Percentiles rank a stretch among this genome's conserved stretches.
Conservation (phyloP, 805 yeast genomes). For the Nematodospora valgi region DNA sequence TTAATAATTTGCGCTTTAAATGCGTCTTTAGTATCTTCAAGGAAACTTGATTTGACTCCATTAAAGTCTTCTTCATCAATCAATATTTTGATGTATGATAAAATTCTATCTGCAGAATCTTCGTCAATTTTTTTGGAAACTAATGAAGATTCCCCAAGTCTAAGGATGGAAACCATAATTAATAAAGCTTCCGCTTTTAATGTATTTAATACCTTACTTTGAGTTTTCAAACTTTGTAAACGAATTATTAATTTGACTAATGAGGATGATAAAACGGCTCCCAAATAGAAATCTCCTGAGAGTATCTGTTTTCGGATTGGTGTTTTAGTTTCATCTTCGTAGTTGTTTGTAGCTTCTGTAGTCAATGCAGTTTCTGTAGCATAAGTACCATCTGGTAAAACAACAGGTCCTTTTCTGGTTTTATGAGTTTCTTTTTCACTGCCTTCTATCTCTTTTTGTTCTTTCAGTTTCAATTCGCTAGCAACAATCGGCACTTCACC, state of each 20-base stretch:
- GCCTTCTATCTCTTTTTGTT: conserved; percentile 31
- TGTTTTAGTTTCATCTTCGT: conserved; percentile 45
- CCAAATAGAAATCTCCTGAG: conserved; percentile 87
- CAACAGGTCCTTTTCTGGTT: conserved; percentile 61
- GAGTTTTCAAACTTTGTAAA: conserved; percentile 54
- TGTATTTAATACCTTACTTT: conserved; percentile 66
- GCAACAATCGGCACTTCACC: conserved; percentile 92
- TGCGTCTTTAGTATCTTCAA: conserved; percentile 85
- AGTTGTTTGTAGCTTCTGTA: conserved; percentile 31
- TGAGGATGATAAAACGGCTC: conserved; percentile 83
- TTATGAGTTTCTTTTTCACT: conserved; percentile 23
- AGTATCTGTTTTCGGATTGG: conserved; percentile 79
- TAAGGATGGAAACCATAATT: conserved; percentile 83
- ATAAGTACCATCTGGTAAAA: conserved; percentile 98
- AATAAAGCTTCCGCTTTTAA: conserved; percentile 92
- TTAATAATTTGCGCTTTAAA: conserved; percentile 66
- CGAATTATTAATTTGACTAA: conserved; percentile 84
- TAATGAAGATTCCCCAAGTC: conserved; percentile 75
- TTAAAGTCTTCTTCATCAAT: conserved; percentile 58
- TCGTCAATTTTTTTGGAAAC: conserved; percentile 83
- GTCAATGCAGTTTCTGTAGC: conserved; percentile 89
- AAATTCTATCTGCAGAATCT: conserved; percentile 92
- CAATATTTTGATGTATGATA: conserved; percentile 80
- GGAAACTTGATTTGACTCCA: conserved; percentile 63
- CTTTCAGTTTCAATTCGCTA: conserved; percentile 50